phyloP scores from a whole-genome alignment of 129 eudicot genomes.

The Rutidosis leptorrhynchoides region DNA sequence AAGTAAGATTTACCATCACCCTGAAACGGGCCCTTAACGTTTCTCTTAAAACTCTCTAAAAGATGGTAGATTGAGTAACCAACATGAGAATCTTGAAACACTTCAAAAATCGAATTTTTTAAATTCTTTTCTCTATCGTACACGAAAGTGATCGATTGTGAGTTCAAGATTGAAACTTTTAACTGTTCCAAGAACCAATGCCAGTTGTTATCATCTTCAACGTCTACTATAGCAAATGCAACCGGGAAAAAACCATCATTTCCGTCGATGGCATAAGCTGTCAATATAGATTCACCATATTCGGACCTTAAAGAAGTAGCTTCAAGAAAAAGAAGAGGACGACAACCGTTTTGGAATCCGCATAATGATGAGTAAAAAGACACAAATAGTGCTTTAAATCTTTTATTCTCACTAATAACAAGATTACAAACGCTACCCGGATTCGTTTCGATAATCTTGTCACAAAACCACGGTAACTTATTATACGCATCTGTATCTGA shows the following conservation, averaged over 20 bases:
- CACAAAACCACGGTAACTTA: conserved; percentile 58
- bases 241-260: conserved; percentile 77
- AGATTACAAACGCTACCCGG: conserved; percentile 61
- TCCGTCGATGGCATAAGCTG: conserved; percentile 77
- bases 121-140: conserved; percentile 67
- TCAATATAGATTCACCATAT: conserved; percentile 61
- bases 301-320: conserved; percentile 57
- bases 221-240: conserved; percentile 67
- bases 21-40: conserved; percentile 65
- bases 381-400: conserved; percentile 51
- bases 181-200: conserved; percentile 66
- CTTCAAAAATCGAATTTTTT: conserved; percentile 42
- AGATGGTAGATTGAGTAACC: conserved; percentile 79
- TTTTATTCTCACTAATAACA: conserved; percentile 47
- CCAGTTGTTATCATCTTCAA: conserved; percentile 59
- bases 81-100: conserved; percentile 52
- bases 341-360: conserved; percentile 63
- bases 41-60: conserved; percentile 56
- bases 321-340: conserved; percentile 81
- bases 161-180: conserved; percentile 44
- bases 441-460: conserved; percentile 57
- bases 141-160: conserved; percentile 59
- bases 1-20: conserved; percentile 70
- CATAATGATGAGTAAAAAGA: conserved; percentile 49
- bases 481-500: conserved; percentile 60